phyloP scores from a whole-genome alignment of 805 yeast species.

The Sugiyamaella valdiviana region DNA sequence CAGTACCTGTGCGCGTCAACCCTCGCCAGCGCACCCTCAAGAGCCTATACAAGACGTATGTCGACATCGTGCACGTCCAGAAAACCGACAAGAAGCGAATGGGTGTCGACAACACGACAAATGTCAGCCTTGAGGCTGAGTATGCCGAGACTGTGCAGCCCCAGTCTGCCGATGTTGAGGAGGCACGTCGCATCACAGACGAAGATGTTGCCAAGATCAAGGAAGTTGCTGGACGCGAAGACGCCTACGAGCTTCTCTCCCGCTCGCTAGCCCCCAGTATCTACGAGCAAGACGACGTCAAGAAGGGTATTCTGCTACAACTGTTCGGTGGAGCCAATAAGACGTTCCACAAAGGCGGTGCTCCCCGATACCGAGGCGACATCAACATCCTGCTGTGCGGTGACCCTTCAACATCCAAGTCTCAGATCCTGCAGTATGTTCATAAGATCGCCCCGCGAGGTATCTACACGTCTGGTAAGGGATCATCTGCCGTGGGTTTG shows the following conservation, averaged over 20 bases:
- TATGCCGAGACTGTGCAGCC: slow-evolving; percentile 35
- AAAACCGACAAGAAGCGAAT: slow-evolving; percentile 77
- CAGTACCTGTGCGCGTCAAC: slow-evolving; percentile 85
- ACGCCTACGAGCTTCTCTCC: slow-evolving; percentile 77
- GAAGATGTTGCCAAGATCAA: slow-evolving; percentile 64
- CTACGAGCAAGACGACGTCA: slow-evolving; percentile 93
- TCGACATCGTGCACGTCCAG: slow-evolving; percentile 89
- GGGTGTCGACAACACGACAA: slow-evolving; percentile 71
- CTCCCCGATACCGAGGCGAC: slow-evolving; percentile 84
- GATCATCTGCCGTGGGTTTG: slow-evolving; percentile 97
- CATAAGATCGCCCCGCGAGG: slow-evolving; percentile 98
- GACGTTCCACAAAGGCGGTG: slow-evolving; percentile 78
- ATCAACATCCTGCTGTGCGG: slow-evolving; percentile 89
- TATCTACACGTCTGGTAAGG: slow-evolving; percentile 96
- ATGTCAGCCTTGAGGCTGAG: slow-evolving; percentile 23
- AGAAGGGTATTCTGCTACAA: slow-evolving; percentile 88
- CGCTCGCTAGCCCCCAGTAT: slow-evolving; percentile 96
- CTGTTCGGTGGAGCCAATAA: slow-evolving; percentile 95
- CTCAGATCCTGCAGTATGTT: slow-evolving; percentile 89
- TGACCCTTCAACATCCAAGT: slow-evolving; percentile 96
- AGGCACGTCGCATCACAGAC: slow-evolving; percentile 58
- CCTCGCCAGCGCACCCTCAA: slow-evolving; percentile 78
- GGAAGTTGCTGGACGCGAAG: slow-evolving; percentile 59
- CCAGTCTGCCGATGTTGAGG: slow-evolving; percentile 66
- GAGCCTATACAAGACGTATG: slow-evolving; percentile 80